phyloP scores from a whole-genome alignment of 805 yeast species.

The Maudiozyma bulderi region DNA sequence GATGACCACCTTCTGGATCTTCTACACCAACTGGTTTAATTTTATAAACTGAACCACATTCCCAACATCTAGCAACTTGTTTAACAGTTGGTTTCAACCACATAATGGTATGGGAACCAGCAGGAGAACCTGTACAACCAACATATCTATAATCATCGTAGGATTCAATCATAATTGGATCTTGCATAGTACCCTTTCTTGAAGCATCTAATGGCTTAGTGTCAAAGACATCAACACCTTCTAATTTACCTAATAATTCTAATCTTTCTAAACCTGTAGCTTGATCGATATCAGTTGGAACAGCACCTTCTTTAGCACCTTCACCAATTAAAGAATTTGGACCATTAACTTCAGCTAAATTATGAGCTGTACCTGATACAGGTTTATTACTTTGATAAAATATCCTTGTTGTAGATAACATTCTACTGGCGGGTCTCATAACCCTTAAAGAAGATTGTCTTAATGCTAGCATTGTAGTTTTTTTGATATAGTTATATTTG shows the following conservation, averaged over 20 bases:
- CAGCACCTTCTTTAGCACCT: slow-evolving; percentile 77
- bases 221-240: slow-evolving; percentile 93
- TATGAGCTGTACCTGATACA: slow-evolving; percentile 51
- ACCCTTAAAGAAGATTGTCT: slow-evolving; percentile 27
- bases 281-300: slow-evolving; percentile 92
- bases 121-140: slow-evolving; percentile 96
- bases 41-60: slow-evolving; percentile 92
- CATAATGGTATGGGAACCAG: slow-evolving; percentile 80
- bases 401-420: slow-evolving; percentile 27
- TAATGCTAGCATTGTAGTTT: slow-evolving; percentile 28
- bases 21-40: slow-evolving; percentile 81
- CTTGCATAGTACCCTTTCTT: slow-evolving; percentile 81
- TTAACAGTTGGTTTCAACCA: slow-evolving; percentile 86
- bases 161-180: slow-evolving; percentile 84
- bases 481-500: background rate
- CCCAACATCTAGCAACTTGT: slow-evolving; percentile 93
- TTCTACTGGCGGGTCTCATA: slow-evolving; percentile 26
- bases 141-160: slow-evolving; percentile 90
- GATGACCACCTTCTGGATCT: slow-evolving; percentile 37
- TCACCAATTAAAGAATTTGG: slow-evolving; percentile 74
- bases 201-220: slow-evolving; percentile 76
- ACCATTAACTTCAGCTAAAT: slow-evolving; percentile 70
- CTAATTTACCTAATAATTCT: slow-evolving; percentile 85
- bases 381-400: slow-evolving; percentile 26
- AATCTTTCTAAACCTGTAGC: slow-evolving; percentile 98